Evolutionary conservation across 1,284 basidiomycete genomes (phyloP), one percentile per base, ranked within the genome.

Genomic region (Puccinia coronata): DNA sequence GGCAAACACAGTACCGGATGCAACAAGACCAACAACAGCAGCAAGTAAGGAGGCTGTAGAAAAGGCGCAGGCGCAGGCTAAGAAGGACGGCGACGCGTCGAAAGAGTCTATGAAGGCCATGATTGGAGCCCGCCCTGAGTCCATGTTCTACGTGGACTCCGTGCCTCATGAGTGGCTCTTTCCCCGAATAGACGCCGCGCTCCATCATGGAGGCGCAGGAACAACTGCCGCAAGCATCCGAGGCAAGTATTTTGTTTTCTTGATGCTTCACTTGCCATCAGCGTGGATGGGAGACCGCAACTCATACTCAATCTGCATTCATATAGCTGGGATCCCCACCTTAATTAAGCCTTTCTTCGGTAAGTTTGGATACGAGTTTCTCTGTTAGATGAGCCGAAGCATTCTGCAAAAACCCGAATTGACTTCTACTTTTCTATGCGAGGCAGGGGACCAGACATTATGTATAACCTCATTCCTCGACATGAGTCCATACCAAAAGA

Each of bases 91-190:
- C 74, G 82, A 39, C 12, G 51, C 20, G 57, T 41, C 67, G 79
- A n/a, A n/a, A n/a, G 83, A 28, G 83, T 83, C 5, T 82, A 73
- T 78, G 69, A 23, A 82, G 80, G 25, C 9, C 28, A 84, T 71
- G 80, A 83, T 82, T 25, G 80, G 65, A 82, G 84, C 72, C 79
- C 81, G 55, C 82, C 16, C 57, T 34, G 20, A 18, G 20, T 69
- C 67, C 82, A 78, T 75, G 79, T 83, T 85, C 49, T 85, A 84
- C 81, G 92, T 98, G 82, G 89, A 92, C 39, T 94, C 94, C 1
- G 90, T 98, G 71, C 95, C 96, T 55, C 96, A 99, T 85, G 94
- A 98, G 85, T 98, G 96, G 96, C 87, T 99, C 49, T 99, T 99
- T 88, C 90, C 90, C 81, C 90, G 91, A 74, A 94, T 99, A 82